These are phyloP conservation scores for Ulvella scutata DNA, from an alignment of 139 green algal genomes.

Conservation along the genomic window DNA sequence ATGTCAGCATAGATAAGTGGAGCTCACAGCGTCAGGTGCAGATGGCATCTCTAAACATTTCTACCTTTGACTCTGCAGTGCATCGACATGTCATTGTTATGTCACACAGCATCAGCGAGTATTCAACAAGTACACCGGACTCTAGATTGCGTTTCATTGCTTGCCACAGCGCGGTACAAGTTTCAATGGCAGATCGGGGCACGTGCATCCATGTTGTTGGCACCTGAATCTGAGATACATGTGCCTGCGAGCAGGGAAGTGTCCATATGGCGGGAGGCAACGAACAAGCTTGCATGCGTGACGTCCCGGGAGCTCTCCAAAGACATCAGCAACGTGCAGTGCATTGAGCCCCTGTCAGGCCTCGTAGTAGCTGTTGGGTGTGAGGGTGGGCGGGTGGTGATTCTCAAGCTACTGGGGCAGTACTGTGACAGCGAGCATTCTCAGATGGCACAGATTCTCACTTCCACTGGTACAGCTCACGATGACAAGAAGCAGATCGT, in stretches of 20 bases:
- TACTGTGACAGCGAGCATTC: not conserved
- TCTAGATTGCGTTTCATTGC: too few species aligned
- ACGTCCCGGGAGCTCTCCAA: not conserved
- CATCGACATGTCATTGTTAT: too few species aligned
- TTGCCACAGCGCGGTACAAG: too few species aligned
- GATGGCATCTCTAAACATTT: too few species aligned
- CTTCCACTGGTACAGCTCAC: not conserved
- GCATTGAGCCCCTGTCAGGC: not conserved
- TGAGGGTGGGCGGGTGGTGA: not conserved
- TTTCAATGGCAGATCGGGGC: too few species aligned
- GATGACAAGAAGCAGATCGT: not conserved
- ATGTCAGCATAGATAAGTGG: too few species aligned
- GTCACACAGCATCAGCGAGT: too few species aligned
- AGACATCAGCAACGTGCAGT: not conserved
- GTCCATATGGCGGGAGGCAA: conserved; percentile 1
- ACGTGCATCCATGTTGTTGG: too few species aligned
- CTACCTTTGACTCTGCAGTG: too few species aligned
- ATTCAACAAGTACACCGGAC: too few species aligned
- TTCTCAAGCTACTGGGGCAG: not conserved
- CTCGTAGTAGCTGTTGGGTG: not conserved
- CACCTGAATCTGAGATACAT: not conserved
- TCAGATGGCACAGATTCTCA: not conserved
- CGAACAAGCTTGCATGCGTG: not conserved
- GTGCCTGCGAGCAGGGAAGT: not conserved
- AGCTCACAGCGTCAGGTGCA: too few species aligned